phyloP scores from a whole-genome alignment of 352 stramenopile genomes.

The Globisporangium heterothallicum region DNA sequence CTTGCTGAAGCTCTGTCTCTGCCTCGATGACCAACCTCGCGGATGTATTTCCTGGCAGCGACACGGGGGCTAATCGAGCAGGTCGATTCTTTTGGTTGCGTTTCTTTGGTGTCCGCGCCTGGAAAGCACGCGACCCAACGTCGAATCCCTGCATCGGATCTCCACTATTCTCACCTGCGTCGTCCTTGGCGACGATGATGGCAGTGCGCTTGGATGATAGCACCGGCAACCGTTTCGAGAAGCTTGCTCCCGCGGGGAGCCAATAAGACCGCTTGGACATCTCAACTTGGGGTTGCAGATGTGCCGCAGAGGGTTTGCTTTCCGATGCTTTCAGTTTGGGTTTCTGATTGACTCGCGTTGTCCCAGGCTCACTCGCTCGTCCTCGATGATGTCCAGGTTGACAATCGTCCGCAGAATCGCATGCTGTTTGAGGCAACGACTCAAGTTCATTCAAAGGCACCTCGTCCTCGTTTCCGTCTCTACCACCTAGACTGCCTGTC shows the following conservation, averaged over 20 bases:
- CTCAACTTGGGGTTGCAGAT: neutral
- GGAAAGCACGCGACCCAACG: constrained; percentile 13
- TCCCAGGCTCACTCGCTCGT: neutral
- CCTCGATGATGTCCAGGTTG: too few species aligned
- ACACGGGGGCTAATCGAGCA: constrained; percentile 31
- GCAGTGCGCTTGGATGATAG: constrained; percentile 17
- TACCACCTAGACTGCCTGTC: neutral
- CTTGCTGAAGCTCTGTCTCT: constrained; percentile 5
- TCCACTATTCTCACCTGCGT: constrained; percentile 2
- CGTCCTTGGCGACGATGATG: constrained; percentile 2
- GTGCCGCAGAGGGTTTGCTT: neutral
- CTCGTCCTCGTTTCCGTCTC: neutral
- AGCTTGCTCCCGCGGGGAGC: constrained; percentile 48
- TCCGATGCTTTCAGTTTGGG: neutral
- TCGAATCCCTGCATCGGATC: constrained; percentile 5
- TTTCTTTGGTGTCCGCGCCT: constrained; percentile 32
- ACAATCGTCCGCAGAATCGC: neutral
- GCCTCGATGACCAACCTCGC: neutral
- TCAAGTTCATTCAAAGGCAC: neutral
- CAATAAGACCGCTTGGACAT: constrained; percentile 64
- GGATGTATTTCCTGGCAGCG: neutral
- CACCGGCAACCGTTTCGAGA: constrained; percentile 35
- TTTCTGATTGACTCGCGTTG: neutral
- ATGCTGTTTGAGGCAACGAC: neutral
- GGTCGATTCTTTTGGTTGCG: constrained; percentile 41